Evolutionary conservation across 1,139 yeast genomes (phyloP).

Genomic region (Debaryomyces subglobosus): DNA sequence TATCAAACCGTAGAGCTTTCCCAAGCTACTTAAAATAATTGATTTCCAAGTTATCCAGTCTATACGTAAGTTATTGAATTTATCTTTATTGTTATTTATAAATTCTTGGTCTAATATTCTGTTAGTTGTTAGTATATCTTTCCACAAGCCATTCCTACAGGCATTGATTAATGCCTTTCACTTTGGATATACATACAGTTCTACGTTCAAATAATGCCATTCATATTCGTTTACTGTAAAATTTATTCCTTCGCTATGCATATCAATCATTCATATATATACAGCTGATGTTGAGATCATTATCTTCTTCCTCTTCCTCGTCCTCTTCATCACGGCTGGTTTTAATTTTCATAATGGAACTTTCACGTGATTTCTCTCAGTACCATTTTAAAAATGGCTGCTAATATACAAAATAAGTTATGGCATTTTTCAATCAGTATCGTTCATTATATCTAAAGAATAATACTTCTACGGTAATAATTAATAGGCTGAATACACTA

Average conservation of each 20-base stretch:
- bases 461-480: not conserved
- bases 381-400: not conserved
- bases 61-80: slow-evolving; percentile 16
- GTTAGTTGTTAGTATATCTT: not conserved
- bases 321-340: not conserved
- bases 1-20: slow-evolving; percentile 37
- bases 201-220: slow-evolving; percentile 14
- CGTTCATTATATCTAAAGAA: not conserved
- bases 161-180: not conserved
- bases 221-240: slow-evolving; percentile 3
- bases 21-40: slow-evolving; percentile 27
- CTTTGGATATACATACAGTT: slow-evolving; percentile 17
- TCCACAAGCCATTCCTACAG: slow-evolving; percentile 7
- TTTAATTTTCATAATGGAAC: not conserved
- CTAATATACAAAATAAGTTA: not conserved
- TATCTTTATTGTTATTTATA: slow-evolving; percentile 10
- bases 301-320: not conserved
- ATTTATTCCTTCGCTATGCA: not conserved
- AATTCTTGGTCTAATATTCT: slow-evolving; percentile 9
- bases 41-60: slow-evolving; percentile 38
- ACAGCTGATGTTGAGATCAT: not conserved
- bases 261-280: not conserved
- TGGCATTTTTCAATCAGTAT: not conserved
- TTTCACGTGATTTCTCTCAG: not conserved
- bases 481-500: not conserved